Conservation (phyloP, 768 basidiomycete genomes). For the Mycena leptocephala region DNA sequence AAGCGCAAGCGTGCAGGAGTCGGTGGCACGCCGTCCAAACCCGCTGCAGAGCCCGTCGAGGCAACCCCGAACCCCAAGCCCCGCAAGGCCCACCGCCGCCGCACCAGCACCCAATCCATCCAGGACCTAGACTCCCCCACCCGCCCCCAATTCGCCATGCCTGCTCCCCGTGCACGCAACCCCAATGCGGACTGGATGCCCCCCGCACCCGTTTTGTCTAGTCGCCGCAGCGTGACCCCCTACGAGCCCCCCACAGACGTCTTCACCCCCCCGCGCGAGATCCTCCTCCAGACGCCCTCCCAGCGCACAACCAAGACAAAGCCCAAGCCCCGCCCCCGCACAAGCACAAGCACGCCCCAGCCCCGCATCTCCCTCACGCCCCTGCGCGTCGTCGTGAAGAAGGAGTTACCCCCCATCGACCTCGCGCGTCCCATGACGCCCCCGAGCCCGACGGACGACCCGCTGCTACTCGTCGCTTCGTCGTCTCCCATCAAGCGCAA, state of each 20-base stretch:
- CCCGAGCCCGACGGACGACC: conserved; percentile 84
- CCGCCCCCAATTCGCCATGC: conserved; percentile 41
- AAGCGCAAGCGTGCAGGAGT: conserved; percentile 58
- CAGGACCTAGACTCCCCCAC: conserved; percentile 23
- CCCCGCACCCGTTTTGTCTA: conserved; percentile 34
- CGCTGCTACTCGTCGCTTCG: conserved; percentile 70
- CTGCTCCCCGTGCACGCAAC: conserved; percentile 44
- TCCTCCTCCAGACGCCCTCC: conserved; percentile 54
- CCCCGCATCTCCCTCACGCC: conserved; percentile 31
- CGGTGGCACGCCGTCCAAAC: conserved; percentile 38
- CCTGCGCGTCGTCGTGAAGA: conserved; percentile 58
- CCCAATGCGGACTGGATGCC: conserved; percentile 67
- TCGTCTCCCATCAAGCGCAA: conserved; percentile 40
- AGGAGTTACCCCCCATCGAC: conserved; percentile 76
- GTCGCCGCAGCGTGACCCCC: conserved; percentile 63
- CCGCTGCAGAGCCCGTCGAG: conserved; percentile 48
- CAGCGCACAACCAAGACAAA: not conserved
- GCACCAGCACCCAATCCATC: conserved; percentile 8
- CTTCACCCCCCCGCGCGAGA: conserved; percentile 82
- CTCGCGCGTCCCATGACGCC: conserved; percentile 74
- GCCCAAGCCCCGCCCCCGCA: not conserved
- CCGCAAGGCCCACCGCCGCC: conserved; percentile 57
- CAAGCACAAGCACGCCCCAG: conserved; percentile 32
- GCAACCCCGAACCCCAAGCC: conserved; percentile 76
- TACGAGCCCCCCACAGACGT: conserved; percentile 80